A percentile compares a stretch with the other conserved stretches of the same genome.
Conservation (phyloP, 164 flowering plant genomes). For the Liquidambar formosana region DNA sequence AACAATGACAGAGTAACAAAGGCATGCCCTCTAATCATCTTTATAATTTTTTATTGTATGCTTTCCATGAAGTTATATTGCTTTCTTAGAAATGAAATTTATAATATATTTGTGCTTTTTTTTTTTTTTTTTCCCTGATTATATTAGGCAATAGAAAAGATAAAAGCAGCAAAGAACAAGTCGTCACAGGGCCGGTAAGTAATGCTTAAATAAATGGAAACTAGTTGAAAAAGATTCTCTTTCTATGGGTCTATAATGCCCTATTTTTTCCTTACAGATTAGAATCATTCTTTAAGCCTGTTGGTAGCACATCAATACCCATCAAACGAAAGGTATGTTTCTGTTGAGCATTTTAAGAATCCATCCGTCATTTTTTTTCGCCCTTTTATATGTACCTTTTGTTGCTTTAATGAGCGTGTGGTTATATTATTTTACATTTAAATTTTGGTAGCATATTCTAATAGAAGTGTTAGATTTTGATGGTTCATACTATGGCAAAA, state of each 20-base stretch:
- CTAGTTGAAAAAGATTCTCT: neutral
- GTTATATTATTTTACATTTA: neutral
- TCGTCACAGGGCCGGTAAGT: slow-evolving; percentile 87
- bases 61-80: neutral
- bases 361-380: neutral
- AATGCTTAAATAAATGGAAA: slow-evolving; percentile 11
- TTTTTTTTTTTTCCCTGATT: slow-evolving; percentile 8
- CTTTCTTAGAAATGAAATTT: neutral
- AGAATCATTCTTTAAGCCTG: slow-evolving; percentile 93
- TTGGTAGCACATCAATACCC: slow-evolving; percentile 49
- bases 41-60: neutral
- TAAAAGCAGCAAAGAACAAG: slow-evolving; percentile 88
- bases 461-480: neutral
- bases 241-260: slow-evolving; percentile 4
- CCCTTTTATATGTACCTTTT: neutral
- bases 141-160: slow-evolving; percentile 86
- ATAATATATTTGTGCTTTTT: neutral
- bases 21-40: slow-evolving; percentile 38
- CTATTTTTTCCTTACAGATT: slow-evolving; percentile 43
- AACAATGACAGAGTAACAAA: slow-evolving; percentile 83
- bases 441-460: neutral
- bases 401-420: neutral
- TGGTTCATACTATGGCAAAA: neutral
- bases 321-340: slow-evolving; percentile 75
- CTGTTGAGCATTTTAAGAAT: slow-evolving; percentile 1